A percentile compares a stretch with the other conserved stretches of the same genome.
Evolutionary conservation across 805 yeast genomes (phyloP).

Genomic region (Tanozyma kutaoensis): DNA sequence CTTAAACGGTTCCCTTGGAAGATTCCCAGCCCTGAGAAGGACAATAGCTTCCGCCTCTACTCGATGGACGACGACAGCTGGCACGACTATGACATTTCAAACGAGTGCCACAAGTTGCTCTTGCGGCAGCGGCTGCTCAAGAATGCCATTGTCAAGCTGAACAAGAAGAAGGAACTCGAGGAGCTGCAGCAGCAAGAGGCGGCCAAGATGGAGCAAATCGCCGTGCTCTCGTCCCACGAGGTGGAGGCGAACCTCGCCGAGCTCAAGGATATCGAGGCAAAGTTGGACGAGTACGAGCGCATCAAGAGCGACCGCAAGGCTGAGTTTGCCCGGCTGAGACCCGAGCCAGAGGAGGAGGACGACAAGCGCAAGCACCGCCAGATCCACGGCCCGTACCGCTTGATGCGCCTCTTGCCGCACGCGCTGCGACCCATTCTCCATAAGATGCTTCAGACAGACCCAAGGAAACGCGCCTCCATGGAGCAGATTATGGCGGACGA

Average conservation of each 20-base stretch:
- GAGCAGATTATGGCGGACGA: constrained; percentile 54
- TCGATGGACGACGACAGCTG: constrained; percentile 58
- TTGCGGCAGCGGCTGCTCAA: constrained; percentile 47
- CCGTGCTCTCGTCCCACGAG: constrained; percentile 24
- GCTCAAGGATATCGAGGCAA: constrained; percentile 4
- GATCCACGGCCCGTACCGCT: constrained; percentile 72
- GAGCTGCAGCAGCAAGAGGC: constrained; percentile 20
- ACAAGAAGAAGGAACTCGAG: constrained; percentile 15
- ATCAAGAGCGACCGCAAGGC: constrained; percentile 1
- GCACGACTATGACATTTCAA: constrained; percentile 64
- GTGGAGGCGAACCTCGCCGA: constrained; percentile 19
- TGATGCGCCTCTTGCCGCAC: constrained; percentile 72
- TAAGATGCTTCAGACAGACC: constrained; percentile 51
- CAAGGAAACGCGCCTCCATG: constrained; percentile 48
- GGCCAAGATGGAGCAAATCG: constrained; percentile 23
- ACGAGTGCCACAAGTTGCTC: constrained; percentile 55
- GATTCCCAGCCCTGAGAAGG: constrained; percentile 47
- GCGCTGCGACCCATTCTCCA: constrained; percentile 69
- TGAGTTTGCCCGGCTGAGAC: constrained; percentile 3
- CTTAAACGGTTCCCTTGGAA: constrained; percentile 48
- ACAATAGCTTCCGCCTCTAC: constrained; percentile 57
- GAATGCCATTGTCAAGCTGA: constrained; percentile 27
- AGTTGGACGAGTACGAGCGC: constrained; percentile 1
- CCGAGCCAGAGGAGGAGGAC: constrained; percentile 1
- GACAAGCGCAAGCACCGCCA: constrained; percentile 33